Conservation (phyloP, 192 early-diverging fungal species). For the Cladochytrium replicatum region DNA sequence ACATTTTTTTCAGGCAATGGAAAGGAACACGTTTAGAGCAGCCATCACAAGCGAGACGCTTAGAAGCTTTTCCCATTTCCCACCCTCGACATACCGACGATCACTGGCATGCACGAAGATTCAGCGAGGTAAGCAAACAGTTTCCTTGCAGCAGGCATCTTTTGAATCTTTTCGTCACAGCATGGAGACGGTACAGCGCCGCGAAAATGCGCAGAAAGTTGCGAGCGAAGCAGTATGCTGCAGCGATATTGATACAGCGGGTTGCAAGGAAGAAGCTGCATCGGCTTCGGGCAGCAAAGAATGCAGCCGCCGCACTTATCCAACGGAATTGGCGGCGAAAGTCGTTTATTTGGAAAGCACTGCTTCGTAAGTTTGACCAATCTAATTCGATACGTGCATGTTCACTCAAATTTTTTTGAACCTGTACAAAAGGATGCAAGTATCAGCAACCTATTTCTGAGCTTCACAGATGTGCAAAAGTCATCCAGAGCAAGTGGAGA, state of each 20-base stretch:
- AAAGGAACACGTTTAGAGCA: slow-evolving; percentile 31
- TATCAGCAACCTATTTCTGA: slow-evolving; percentile 43
- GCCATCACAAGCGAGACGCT: slow-evolving; percentile 17
- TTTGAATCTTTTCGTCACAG: slow-evolving; percentile 3
- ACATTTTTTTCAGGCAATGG: slow-evolving; percentile 21
- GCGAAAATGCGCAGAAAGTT: slow-evolving; percentile 25
- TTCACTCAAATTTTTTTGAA: background rate
- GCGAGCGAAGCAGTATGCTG: slow-evolving; percentile 35
- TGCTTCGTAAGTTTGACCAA: slow-evolving; percentile 29
- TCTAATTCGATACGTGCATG: background rate
- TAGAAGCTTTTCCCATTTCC: slow-evolving; percentile 48
- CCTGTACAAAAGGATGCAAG: slow-evolving; percentile 25
- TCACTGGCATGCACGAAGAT: slow-evolving; percentile 42
- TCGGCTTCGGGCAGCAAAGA: slow-evolving; percentile 31
- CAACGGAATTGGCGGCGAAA: slow-evolving; percentile 42
- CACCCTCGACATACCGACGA: slow-evolving; percentile 42
- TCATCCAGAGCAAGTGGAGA: slow-evolving; percentile 43
- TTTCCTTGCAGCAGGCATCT: background rate
- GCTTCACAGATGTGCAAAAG: slow-evolving; percentile 34
- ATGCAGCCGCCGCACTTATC: slow-evolving; percentile 39
- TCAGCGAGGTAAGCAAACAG: slow-evolving; percentile 27
- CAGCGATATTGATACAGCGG: slow-evolving; percentile 43
- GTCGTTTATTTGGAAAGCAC: slow-evolving; percentile 41
- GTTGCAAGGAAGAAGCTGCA: slow-evolving; percentile 37
- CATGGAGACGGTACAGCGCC: slow-evolving; percentile 36